Evolutionary conservation across 768 basidiomycete genomes (phyloP).

Genomic region (Naganishia friedmannii): DNA sequence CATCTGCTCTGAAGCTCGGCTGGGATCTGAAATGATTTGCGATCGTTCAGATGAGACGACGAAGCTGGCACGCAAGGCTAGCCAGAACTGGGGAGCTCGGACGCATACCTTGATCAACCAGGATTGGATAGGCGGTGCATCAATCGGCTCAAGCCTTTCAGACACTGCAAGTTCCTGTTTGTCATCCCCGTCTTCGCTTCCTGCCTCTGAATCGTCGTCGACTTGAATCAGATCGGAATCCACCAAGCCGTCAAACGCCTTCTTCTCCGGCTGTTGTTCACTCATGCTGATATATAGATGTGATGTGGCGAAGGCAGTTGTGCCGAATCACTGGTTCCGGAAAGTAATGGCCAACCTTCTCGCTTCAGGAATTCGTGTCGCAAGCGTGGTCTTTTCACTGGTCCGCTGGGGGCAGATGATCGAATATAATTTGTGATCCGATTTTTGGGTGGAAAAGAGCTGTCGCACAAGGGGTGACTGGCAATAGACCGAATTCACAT

Average conservation of each 20-base stretch:
- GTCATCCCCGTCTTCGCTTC: conserved; percentile 6
- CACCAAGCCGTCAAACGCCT: background rate
- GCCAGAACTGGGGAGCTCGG: too few relatives aligned
- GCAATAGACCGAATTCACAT: too few relatives aligned
- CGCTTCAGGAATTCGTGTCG: too few relatives aligned
- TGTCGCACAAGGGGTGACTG: too few relatives aligned
- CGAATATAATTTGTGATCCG: too few relatives aligned
- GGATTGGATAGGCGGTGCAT: conserved; percentile 1
- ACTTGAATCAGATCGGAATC: background rate
- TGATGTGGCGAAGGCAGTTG: background rate
- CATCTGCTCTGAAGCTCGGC: conserved; percentile 7
- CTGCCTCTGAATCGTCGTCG: background rate
- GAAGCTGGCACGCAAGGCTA: background rate
- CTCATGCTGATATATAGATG: background rate
- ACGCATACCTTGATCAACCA: conserved; percentile 14
- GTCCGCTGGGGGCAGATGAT: too few relatives aligned
- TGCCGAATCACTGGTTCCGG: too few relatives aligned
- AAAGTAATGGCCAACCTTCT: too few relatives aligned
- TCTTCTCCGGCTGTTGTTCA: background rate
- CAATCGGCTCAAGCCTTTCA: background rate
- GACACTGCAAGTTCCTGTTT: conserved; percentile 1
- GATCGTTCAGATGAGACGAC: background rate
- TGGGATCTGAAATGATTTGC: background rate
- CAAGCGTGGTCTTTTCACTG: too few relatives aligned
- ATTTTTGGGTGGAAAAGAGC: too few relatives aligned